phyloP scores from a whole-genome alignment of 768 basidiomycete genomes.

The Agaricus blazei region DNA sequence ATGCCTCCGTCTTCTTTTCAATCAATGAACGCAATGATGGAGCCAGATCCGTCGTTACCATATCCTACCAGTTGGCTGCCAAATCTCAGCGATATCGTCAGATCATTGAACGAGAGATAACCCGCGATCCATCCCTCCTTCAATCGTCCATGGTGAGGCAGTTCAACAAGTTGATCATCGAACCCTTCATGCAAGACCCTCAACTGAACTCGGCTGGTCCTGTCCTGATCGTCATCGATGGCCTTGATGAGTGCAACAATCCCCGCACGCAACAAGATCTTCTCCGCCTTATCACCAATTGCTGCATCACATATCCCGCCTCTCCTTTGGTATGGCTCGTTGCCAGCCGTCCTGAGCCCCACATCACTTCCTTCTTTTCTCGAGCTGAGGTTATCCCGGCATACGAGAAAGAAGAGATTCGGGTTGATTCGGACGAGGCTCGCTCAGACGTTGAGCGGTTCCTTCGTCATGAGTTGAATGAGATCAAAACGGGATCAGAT shows the following conservation, averaged over 20 bases:
- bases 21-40: not conserved
- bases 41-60: constrained; percentile 1
- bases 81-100: not conserved
- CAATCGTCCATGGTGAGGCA: constrained; percentile 10
- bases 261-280: constrained; percentile 11
- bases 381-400: not conserved
- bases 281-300: constrained; percentile 9
- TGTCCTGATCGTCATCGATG: constrained; percentile 15
- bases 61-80: constrained; percentile 18
- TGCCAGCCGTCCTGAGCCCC: constrained; percentile 21
- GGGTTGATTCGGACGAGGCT: constrained; percentile 10
- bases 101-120: constrained; percentile 6
- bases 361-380: constrained; percentile 14
- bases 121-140: constrained; percentile 5
- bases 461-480: constrained; percentile 9
- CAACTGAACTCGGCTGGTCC: not conserved
- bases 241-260: constrained; percentile 21
- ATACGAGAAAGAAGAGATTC: constrained; percentile 2
- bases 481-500: not conserved
- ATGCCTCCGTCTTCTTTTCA: not conserved
- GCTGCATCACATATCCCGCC: not conserved
- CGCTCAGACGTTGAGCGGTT: constrained; percentile 15
- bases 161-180: constrained; percentile 9
- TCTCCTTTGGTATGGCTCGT: constrained; percentile 19
- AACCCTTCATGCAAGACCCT: not conserved